A percentile compares a stretch with the other conserved stretches of the same genome.
phyloP scores from a whole-genome alignment of 108 stramenopile genomes.

The Skeletonema grethae region DNA sequence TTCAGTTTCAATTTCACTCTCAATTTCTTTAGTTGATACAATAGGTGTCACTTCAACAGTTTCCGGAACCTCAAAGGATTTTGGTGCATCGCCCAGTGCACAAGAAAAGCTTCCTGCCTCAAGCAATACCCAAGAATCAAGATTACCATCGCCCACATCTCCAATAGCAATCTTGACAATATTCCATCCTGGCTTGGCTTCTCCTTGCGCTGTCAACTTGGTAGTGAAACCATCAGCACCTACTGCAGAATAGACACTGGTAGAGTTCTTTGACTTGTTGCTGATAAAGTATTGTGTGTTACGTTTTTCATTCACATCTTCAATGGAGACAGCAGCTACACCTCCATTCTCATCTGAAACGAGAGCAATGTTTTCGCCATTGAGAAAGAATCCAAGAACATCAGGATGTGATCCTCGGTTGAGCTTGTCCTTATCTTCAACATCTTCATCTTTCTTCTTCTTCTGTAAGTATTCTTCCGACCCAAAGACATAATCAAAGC shows the following conservation, averaged over 20 bases:
- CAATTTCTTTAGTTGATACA: not conserved
- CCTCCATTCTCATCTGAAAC: slow-evolving; percentile 3
- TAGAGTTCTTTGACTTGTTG: not conserved
- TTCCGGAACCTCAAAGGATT: not conserved
- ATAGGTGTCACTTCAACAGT: not conserved
- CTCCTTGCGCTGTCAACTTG: not conserved
- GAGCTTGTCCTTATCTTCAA: not conserved
- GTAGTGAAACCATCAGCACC: slow-evolving; percentile 8
- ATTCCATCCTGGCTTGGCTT: slow-evolving; percentile 12
- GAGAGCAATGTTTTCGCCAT: slow-evolving; percentile 5
- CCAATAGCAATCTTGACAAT: slow-evolving; percentile 7
- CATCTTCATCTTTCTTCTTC: not conserved
- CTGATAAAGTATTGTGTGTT: not conserved
- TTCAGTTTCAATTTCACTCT: no score
- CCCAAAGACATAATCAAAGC: slow-evolving; percentile 46
- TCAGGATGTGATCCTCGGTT: not conserved
- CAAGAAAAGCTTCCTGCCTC: slow-evolving; percentile 9
- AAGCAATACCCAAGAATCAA: slow-evolving; percentile 17
- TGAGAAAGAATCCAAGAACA: slow-evolving; percentile 8
- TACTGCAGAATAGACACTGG: not conserved
- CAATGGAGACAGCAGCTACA: not conserved
- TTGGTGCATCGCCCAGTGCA: not conserved
- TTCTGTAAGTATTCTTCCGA: slow-evolving; percentile 38
- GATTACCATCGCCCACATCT: not conserved
- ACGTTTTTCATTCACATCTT: slow-evolving; percentile 1